Evolutionary conservation across 2,329 filamentous ascomycete genomes (phyloP), one percentile per base, ranked within the genome.

Genomic region (Ophiobolus disseminans): DNA sequence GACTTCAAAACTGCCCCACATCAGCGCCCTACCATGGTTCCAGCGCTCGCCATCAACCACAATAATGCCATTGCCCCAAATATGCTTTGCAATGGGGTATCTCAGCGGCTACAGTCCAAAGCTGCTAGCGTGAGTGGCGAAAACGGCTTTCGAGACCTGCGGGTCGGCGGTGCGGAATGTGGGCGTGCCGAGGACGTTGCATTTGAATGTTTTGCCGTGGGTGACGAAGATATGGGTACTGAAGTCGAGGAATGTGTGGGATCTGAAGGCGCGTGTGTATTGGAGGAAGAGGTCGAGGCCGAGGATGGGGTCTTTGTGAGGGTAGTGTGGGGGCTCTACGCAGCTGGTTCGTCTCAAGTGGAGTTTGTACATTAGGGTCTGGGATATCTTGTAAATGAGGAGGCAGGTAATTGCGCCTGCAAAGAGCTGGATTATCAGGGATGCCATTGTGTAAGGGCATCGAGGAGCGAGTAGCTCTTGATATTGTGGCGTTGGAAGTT

Each of bases 241-340:
- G n/a, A 41, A 44, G 7, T 48, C 44, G 1, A 57, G 40, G 17
- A 45, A 43, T 2, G 14, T 40, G 4, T 40, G 20, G 2, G 36
- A 31, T 21, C 44, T 28, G 20, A 42, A 46, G 4, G 45, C 50
- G 7, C 42, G n/a, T 41, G 42, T 53, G 35, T 32, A 30, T 5
- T 30, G 17, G 13, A 23, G 14, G 23, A 48, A 48, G 4, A 44
- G 34, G 31, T 48, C 49, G 4, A 43, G 35, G 3, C 49, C 49
- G 19, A 53, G 50, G 6, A 65, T 45, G 5, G 55, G 57, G 31
- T 63, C 62, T 38, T 46, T 54, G 46, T 62, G 58, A 16, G 48
- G 48, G 25, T 61, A 63, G 1, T 3, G 25, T 3, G 55, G 56
- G 8, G 58, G 58, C 5, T 52, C 44, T 34, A 37, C 31, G 40